These are phyloP conservation scores for Barbarea vulgaris DNA, from an alignment of 345 rosid species.

Conservation along the genomic window DNA sequence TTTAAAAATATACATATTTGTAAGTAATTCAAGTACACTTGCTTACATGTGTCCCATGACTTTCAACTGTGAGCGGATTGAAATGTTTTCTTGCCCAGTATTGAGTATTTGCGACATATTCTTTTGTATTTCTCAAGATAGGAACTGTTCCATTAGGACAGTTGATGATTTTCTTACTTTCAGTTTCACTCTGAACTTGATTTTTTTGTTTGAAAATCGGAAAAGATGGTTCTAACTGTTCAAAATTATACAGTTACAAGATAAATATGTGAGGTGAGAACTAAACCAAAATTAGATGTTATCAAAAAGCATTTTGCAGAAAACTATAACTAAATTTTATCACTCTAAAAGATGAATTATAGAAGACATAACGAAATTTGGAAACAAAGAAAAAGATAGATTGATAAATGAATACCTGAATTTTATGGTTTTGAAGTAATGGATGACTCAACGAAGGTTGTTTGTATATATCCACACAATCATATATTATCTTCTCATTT, in stretches of 20 bases:
- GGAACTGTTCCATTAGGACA: slow-evolving; percentile 17
- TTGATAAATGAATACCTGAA: not conserved
- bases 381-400: not conserved
- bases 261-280: not conserved
- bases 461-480: not conserved
- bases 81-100: not conserved
- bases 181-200: not conserved
- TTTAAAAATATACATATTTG: not conserved
- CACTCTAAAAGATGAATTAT: not conserved
- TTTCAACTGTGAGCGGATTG: not conserved
- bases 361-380: too few relatives aligned
- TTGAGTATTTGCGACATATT: not conserved
- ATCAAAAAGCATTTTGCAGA: not conserved
- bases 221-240: slow-evolving; percentile 4
- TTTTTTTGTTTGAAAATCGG: not conserved
- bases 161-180: not conserved
- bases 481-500: not conserved
- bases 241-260: not conserved
- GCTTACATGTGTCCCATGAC: slow-evolving; percentile 16
- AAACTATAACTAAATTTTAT: not conserved
- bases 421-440: not conserved
- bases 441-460: not conserved
- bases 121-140: not conserved
- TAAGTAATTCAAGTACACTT: not conserved
- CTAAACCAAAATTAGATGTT: not conserved